Evolutionary conservation across 768 basidiomycete genomes (phyloP).

Genomic region (Suillus brevipes): DNA sequence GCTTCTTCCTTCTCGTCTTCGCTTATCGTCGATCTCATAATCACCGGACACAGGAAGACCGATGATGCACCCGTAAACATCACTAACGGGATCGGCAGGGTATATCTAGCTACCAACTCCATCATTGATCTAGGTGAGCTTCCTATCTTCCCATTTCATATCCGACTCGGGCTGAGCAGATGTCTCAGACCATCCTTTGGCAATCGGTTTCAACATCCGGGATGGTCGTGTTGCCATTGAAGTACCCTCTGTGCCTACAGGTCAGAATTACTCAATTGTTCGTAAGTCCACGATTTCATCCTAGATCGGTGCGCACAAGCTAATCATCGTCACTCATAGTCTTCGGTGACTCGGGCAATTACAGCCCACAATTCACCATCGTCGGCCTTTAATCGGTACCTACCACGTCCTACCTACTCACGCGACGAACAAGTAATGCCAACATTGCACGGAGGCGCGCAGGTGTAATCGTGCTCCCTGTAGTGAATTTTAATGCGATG

Average conservation of each 20-base stretch:
- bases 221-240: conserved; percentile 24
- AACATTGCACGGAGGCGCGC: neutral
- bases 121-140: conserved; percentile 27
- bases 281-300: conserved; percentile 21
- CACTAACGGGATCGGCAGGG: conserved; percentile 31
- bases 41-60: conserved; percentile 30
- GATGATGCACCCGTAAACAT: conserved; percentile 27
- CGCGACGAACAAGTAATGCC: conserved; percentile 7
- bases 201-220: conserved; percentile 29
- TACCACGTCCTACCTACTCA: neutral
- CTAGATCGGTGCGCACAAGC: neutral
- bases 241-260: conserved; percentile 31
- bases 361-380: conserved; percentile 31
- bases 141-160: conserved; percentile 2
- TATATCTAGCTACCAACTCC: conserved; percentile 28
- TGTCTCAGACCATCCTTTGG: conserved; percentile 25
- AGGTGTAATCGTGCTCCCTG: neutral
- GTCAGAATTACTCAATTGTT: conserved; percentile 34
- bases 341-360: conserved; percentile 35
- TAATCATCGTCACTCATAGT: conserved; percentile 25
- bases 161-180: conserved; percentile 9
- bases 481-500: conserved; percentile 2
- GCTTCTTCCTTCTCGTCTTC: neutral
- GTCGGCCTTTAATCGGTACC: neutral
- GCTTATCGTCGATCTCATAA: neutral